Base-by-base conservation (phyloP, 2,329 filamentous ascomycete genomes). In the Verticillium dahliae region DNA sequence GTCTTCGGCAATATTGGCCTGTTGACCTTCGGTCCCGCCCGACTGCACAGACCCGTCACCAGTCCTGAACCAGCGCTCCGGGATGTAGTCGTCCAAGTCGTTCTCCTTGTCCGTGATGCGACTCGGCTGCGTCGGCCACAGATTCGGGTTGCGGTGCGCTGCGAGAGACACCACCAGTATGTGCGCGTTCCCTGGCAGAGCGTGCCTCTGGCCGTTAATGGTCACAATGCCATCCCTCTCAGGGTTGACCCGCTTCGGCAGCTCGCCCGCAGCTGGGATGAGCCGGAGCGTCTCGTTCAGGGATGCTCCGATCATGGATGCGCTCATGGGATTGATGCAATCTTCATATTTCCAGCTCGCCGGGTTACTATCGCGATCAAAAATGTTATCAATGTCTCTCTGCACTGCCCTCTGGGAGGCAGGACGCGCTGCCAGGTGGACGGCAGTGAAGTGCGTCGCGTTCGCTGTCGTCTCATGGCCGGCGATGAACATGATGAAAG, bases 381-480 rank as follows among this genome's bases (percentile, higher is more conserved):
- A 78, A 10, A 90, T 83, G 14, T 76, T 74, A 70, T 92, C 87
- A 33, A 95, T 75, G 63, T 92, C 90, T 55, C 80, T 76, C 67
- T 94, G 90, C 3, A 94, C 74, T 6, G 78, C 79, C 31, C 83
- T 81, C 69, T 95, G 91, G 1, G 82, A 82, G 1, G 77, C 73
- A 6, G 85, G 85, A 67, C 88, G 82, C 67, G 85, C 82, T 14
- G 90, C 90, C 6, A 94, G 81, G 67, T 86, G 81, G 39, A 91
- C 71, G 4, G 92, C 74, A 2, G 86, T 81, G 70, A 90, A 92
- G 74, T 93, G 88, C 45, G 92, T 78, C 4, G 85, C 83, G 72
- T 90, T 91, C 57, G 90, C 90, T 1, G 90, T 90, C 1, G 90
- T 93, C 73, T 95, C 91, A 73, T 95, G 90, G 13, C 91, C 91